Conservation (phyloP, 2,329 filamentous ascomycete species). For the Alternaria sp. region DNA sequence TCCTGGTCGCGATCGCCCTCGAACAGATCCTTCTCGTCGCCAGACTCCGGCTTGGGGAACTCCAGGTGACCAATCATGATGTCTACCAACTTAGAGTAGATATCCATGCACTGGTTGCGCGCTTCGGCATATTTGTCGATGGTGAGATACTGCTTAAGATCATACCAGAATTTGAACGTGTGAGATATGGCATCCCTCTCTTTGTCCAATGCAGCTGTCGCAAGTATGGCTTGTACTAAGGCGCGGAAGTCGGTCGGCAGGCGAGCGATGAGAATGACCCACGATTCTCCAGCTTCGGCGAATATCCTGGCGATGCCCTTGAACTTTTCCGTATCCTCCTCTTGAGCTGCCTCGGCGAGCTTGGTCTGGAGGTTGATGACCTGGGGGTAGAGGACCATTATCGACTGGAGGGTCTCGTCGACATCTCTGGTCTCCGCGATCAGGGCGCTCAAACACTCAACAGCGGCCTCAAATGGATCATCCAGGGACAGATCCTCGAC, state of each 20-base stretch:
- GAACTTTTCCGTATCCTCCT: conserved; percentile 84
- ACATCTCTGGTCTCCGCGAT: conserved; percentile 92
- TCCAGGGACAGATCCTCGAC: conserved; percentile 79
- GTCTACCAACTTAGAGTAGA: conserved; percentile 90
- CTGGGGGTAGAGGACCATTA: conserved; percentile 81
- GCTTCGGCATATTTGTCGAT: conserved; percentile 88
- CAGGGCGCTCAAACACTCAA: conserved; percentile 91
- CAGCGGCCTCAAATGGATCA: conserved; percentile 80
- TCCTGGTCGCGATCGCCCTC: conserved; percentile 95
- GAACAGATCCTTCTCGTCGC: conserved; percentile 82
- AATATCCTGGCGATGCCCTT: conserved; percentile 91
- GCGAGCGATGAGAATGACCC: conserved; percentile 89
- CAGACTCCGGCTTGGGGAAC: conserved; percentile 78
- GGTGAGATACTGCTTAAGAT: conserved; percentile 94
- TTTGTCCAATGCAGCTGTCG: conserved; percentile 85
- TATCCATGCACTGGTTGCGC: conserved; percentile 74
- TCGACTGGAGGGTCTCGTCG: conserved; percentile 83
- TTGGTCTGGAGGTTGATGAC: conserved; percentile 78
- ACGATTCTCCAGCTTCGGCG: conserved; percentile 89
- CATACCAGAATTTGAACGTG: conserved; percentile 98
- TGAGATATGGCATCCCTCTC: conserved; percentile 91
- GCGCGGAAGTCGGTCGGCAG: conserved; percentile 80
- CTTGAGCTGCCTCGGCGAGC: conserved; percentile 74
- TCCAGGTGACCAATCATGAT: conserved; percentile 90
- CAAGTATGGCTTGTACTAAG: conserved; percentile 88